Conservation (phyloP, 768 basidiomycete genomes). For the Leccinum arenicola region DNA sequence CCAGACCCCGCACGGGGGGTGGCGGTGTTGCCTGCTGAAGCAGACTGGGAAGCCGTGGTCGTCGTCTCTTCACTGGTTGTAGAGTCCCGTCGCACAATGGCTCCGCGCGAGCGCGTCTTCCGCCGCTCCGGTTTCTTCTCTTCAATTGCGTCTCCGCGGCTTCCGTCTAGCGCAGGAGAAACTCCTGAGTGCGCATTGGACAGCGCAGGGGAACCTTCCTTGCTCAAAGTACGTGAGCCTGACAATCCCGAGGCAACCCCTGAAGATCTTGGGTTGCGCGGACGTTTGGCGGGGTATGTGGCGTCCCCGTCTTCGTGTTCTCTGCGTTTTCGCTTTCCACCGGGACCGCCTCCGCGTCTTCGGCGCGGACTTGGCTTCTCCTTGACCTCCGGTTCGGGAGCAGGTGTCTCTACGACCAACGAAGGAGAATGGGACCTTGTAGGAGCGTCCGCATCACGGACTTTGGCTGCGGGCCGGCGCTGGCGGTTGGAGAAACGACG, state of each 20-base stretch:
- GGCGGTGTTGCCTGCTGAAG: slow-evolving; percentile 24
- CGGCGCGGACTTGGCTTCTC: slow-evolving; percentile 53
- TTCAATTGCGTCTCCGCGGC: slow-evolving; percentile 13
- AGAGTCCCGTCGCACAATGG: slow-evolving; percentile 44
- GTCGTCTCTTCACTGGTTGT: slow-evolving; percentile 49
- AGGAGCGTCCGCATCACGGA: slow-evolving; percentile 46
- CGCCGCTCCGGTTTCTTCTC: slow-evolving; percentile 39
- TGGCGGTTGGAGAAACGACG: slow-evolving; percentile 44
- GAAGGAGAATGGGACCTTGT: slow-evolving; percentile 8
- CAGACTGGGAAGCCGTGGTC: slow-evolving; percentile 34
- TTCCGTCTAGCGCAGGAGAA: slow-evolving; percentile 20
- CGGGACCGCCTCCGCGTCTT: slow-evolving; percentile 37
- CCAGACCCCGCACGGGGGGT: slow-evolving; percentile 7
- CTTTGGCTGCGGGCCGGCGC: slow-evolving; percentile 48
- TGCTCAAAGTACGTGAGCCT: slow-evolving; percentile 22
- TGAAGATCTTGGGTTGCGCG: slow-evolving; percentile 48
- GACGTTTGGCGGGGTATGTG: slow-evolving; percentile 70
- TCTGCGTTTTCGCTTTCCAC: slow-evolving; percentile 54
- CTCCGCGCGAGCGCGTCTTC: slow-evolving; percentile 45
- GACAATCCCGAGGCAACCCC: slow-evolving; percentile 16
- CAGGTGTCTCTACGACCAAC: slow-evolving; percentile 3
- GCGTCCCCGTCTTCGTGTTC: slow-evolving; percentile 62
- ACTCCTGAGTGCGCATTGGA: slow-evolving; percentile 27
- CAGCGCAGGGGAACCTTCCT: slow-evolving; percentile 42
- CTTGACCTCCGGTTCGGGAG: slow-evolving; percentile 32